Evolutionary conservation across 805 yeast genomes (phyloP), one percentile per base, ranked within the genome.

Genomic region (Cyberlindnera euphorbiiphila): DNA sequence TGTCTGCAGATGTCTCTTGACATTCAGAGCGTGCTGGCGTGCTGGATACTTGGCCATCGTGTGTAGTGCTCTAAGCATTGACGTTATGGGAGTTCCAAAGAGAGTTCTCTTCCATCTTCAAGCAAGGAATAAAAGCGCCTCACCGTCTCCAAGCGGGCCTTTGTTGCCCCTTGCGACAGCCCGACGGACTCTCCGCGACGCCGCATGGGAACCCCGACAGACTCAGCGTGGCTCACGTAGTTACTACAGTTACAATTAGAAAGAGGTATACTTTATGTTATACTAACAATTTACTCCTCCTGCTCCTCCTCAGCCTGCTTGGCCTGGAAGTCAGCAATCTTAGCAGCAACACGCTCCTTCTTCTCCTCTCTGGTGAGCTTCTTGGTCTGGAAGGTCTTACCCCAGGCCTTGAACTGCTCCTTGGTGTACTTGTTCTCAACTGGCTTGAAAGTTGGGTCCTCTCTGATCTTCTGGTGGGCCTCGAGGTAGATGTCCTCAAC

Each of bases 381-480:
- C 63, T 64, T 72, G 67, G 77, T 81, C 74, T 77, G 82, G 96
- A 71, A 85, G 78, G 91, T 87, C 81, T 82, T 84, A 56, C 95
- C 80, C 72, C 81, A 86, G 68, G 94, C 95, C 78, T 95, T 95
- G 80, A 87, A 91, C 76, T 89, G 93, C 68, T 81, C 96, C 82
- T 87, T 91, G 79, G 95, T 75, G 91, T 79, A 83, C 77, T 86
- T 86, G 81, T 78, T 80, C 71, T 79, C 84, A 61, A 95, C 73
- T 66, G 88, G 85, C 76, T 82, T 83, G 84, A 78, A 78, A 54
- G 80, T 46, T 69, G 98, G 98, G 77, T 91, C 94, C 54, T 66
- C 98, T 78, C 98, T 89, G 79, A 93, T 93, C 60, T 81, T 78
- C 66, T 78, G 94, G 72, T 88, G 97, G 63, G 98, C 98, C 62